phyloP scores from a whole-genome alignment of 2,329 filamentous ascomycete species.

The Fusarium chaquense region DNA sequence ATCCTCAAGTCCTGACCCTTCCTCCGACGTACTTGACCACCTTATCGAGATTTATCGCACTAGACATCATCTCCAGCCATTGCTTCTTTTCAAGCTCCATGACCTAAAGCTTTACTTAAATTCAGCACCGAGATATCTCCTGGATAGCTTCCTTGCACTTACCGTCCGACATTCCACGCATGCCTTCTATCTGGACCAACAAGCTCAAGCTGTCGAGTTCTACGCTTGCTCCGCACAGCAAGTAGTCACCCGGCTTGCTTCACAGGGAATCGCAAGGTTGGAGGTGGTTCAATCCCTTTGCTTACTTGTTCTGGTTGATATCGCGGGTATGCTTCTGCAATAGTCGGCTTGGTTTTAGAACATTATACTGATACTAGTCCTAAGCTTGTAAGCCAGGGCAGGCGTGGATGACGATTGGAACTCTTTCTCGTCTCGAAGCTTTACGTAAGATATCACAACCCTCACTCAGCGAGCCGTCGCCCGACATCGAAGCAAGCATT shows the following conservation, averaged over 20 bases:
- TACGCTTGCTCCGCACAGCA: conserved; percentile 7
- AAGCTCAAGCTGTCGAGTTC: neutral
- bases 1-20: neutral
- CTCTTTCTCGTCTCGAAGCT: conserved; percentile 8
- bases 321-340: neutral
- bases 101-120: neutral
- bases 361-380: neutral
- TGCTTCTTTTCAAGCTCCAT: neutral
- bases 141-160: conserved; percentile 10
- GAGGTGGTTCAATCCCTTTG: conserved; percentile 10
- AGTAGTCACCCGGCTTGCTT: neutral
- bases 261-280: conserved; percentile 2
- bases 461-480: neutral
- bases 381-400: conserved; percentile 12
- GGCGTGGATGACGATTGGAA: conserved; percentile 24
- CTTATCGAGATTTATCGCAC: conserved; percentile 10
- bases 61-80: conserved; percentile 17
- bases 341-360: fast-evolving
- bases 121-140: neutral
- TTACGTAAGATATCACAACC: neutral
- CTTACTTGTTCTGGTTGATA: conserved; percentile 4
- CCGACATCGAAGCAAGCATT: neutral
- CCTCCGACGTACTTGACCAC: neutral
- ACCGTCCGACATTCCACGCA: neutral
- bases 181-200: neutral